These are phyloP conservation scores for Erodium trifolium DNA, from an alignment of 441 rosid genomes.

Conservation along the genomic window DNA sequence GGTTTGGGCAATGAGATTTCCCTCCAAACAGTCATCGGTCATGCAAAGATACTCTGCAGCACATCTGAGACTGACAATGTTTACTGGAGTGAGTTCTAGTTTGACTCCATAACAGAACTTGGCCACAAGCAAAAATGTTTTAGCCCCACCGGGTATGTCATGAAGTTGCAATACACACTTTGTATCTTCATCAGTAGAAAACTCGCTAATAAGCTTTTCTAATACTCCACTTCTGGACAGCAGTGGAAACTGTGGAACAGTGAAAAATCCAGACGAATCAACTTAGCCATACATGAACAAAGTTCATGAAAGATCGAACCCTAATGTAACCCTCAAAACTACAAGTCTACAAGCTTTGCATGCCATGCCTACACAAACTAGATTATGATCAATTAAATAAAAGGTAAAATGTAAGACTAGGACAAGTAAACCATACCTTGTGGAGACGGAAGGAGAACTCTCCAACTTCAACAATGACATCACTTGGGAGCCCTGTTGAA, in stretches of 20 bases:
- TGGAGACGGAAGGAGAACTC: slow-evolving; percentile 71
- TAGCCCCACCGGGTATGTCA: slow-evolving; percentile 73
- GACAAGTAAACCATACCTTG: slow-evolving; percentile 39
- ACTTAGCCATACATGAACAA: too few relatives aligned
- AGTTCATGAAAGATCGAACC: neutral
- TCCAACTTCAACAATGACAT: slow-evolving; percentile 59
- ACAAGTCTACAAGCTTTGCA: neutral
- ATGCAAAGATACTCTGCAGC: slow-evolving; percentile 80
- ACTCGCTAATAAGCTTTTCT: slow-evolving; percentile 41
- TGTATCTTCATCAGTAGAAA: slow-evolving; percentile 29
- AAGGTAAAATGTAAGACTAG: neutral
- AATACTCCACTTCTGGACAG: slow-evolving; percentile 70
- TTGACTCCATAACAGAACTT: slow-evolving; percentile 20
- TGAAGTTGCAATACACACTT: slow-evolving; percentile 46
- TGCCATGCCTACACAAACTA: too few relatives aligned
- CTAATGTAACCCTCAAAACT: neutral
- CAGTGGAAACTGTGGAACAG: slow-evolving; percentile 59
- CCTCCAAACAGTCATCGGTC: slow-evolving; percentile 63
- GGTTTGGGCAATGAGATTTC: slow-evolving; percentile 59
- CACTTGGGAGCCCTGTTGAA: slow-evolving; percentile 79
- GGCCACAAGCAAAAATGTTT: slow-evolving; percentile 61
- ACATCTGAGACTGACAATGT: slow-evolving; percentile 62
- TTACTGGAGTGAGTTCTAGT: slow-evolving; percentile 53
- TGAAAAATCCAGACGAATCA: too few relatives aligned
- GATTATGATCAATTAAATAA: too few relatives aligned